Evolutionary conservation across 345 rosid species (phyloP).

Genomic region (Salix koriyanagi): DNA sequence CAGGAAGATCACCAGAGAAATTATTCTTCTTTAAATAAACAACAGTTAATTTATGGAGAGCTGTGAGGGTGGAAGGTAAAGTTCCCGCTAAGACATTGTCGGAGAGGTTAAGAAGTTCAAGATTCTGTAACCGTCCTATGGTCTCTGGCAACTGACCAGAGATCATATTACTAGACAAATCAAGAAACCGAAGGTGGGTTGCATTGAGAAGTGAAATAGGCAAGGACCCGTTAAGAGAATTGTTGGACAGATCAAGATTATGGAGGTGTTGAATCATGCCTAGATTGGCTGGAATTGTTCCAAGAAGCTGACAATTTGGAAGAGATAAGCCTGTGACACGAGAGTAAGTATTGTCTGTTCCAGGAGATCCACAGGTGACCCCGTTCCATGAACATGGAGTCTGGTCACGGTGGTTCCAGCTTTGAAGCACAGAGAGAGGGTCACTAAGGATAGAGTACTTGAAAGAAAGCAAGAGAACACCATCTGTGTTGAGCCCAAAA

Average conservation of each 20-base stretch:
- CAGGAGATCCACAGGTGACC: slow-evolving; percentile 46
- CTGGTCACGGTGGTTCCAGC: slow-evolving; percentile 57
- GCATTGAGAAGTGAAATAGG: slow-evolving; percentile 55
- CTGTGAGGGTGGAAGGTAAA: slow-evolving; percentile 43
- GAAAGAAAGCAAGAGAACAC: slow-evolving; percentile 72
- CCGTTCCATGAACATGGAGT: slow-evolving; percentile 88
- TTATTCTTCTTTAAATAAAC: slow-evolving; percentile 59
- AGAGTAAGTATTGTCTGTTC: slow-evolving; percentile 22
- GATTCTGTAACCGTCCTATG: slow-evolving; percentile 43
- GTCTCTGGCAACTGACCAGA: slow-evolving; percentile 55
- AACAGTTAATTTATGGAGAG: slow-evolving; percentile 40
- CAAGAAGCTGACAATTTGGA: slow-evolving; percentile 59
- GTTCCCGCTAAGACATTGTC: slow-evolving; percentile 67
- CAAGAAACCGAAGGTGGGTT: slow-evolving; percentile 57
- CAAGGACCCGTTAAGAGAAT: slow-evolving; percentile 72
- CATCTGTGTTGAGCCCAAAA: slow-evolving; percentile 60
- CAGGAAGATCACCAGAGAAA: slow-evolving; percentile 53
- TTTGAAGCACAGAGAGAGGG: slow-evolving; percentile 50
- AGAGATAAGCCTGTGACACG: slow-evolving; percentile 61
- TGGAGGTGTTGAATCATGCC: slow-evolving; percentile 52
- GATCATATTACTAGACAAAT: slow-evolving; percentile 63
- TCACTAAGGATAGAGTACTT: slow-evolving; percentile 60
- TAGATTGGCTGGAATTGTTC: slow-evolving; percentile 67
- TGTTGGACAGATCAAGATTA: slow-evolving; percentile 70
- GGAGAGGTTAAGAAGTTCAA: slow-evolving; percentile 55